Evolutionary conservation across 495 filamentous ascomycete species (phyloP).

Genomic region (Trichoderma reesei): DNA sequence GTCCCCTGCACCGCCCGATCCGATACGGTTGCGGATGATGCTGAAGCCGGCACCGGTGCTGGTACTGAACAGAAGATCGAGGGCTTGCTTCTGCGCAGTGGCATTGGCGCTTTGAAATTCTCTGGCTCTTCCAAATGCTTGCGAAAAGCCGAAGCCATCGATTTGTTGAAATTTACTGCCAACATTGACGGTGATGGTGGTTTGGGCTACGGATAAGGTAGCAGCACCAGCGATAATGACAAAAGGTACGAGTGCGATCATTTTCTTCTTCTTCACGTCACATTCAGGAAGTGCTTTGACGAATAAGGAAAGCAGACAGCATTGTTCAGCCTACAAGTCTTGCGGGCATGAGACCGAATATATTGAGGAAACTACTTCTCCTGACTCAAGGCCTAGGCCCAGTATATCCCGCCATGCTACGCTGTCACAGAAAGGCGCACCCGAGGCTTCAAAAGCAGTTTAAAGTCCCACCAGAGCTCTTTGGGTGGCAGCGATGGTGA

Average conservation of each 20-base stretch:
- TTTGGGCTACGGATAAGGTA: neutral
- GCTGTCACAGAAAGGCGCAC: no score
- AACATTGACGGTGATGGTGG: constrained; percentile 23
- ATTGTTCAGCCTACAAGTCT: no score
- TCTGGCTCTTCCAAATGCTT: constrained; percentile 22
- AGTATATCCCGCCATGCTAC: no score
- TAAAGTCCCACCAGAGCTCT: no score
- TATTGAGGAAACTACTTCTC: no score
- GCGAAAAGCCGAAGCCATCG: constrained; percentile 40
- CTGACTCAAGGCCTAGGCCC: no score
- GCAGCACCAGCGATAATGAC: neutral
- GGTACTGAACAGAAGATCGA: constrained; percentile 40
- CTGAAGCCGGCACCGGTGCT: constrained; percentile 40
- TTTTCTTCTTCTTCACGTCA: neutral
- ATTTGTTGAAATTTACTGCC: constrained; percentile 28
- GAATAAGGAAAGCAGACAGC: no score
- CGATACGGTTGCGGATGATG: constrained; percentile 44
- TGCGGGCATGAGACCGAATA: no score
- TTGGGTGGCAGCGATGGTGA: no score
- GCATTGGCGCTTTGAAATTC: constrained; percentile 35
- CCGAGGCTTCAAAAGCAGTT: no score
- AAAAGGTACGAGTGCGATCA: neutral
- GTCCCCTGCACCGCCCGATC: constrained; percentile 20
- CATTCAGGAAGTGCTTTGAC: neutral
- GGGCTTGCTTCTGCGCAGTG: constrained; percentile 22